These are phyloP conservation scores for Glycine tomentella DNA, from an alignment of 306 rosid genomes.

Conservation along the genomic window DNA sequence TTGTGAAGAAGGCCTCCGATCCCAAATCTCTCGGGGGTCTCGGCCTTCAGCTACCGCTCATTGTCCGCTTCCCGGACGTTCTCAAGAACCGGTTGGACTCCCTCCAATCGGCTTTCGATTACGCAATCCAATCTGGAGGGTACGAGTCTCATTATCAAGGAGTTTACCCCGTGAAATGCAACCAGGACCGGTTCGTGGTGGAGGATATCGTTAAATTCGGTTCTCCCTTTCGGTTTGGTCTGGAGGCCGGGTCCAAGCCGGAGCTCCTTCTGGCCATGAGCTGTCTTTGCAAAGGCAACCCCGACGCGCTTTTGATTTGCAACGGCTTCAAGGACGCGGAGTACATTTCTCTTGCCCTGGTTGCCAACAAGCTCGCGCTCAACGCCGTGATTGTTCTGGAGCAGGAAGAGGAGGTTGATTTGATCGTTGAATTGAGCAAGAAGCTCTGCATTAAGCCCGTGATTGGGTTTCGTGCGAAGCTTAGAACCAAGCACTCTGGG, in stretches of 20 bases:
- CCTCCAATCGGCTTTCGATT: conserved; percentile 72
- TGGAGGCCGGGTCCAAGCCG: conserved; percentile 94
- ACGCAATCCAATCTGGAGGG: conserved; percentile 70
- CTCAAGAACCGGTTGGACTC: conserved; percentile 78
- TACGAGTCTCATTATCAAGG: conserved; percentile 88
- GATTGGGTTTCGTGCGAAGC: conserved; percentile 84
- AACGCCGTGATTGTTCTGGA: conserved; percentile 87
- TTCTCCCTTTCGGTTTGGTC: conserved; percentile 73
- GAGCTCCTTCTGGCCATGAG: conserved; percentile 91
- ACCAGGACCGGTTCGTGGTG: conserved; percentile 87
- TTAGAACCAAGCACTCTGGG: conserved; percentile 84
- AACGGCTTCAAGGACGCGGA: conserved; percentile 84
- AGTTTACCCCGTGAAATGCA: conserved; percentile 88
- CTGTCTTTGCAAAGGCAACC: conserved; percentile 81
- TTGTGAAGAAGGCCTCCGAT: conserved; percentile 81
- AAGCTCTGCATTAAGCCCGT: conserved; percentile 74
- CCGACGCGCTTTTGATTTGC: conserved; percentile 71
- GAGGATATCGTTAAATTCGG: conserved; percentile 88
- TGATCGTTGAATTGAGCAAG: conserved; percentile 71
- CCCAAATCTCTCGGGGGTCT: conserved; percentile 73
- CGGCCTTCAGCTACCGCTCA: conserved; percentile 79
- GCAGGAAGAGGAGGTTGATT: conserved; percentile 85
- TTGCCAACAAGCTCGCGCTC: conserved; percentile 74
- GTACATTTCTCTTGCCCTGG: conserved; percentile 75
- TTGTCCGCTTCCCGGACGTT: conserved; percentile 81